Evolutionary conservation across 2,329 filamentous ascomycete species (phyloP).

Genomic region (Zymoseptoria pseudotritici): DNA sequence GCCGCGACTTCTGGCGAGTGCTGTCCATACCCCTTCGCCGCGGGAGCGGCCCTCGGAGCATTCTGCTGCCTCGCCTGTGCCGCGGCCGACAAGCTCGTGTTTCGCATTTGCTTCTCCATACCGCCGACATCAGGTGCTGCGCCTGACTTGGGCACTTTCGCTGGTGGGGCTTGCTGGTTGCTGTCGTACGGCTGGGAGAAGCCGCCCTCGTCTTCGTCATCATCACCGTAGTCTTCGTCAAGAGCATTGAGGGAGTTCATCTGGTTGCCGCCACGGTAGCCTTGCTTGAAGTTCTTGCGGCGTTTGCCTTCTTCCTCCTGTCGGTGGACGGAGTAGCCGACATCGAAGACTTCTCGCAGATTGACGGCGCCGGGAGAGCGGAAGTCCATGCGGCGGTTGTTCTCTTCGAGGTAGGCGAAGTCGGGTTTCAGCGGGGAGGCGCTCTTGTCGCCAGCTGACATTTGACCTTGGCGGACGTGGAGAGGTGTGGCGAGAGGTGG

Average conservation of each 20-base stretch:
- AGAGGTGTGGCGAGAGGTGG: slow-evolving; percentile 65
- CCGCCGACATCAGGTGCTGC: slow-evolving; percentile 53
- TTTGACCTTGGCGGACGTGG: slow-evolving; percentile 47
- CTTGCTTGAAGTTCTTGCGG: slow-evolving; percentile 72
- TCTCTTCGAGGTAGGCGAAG: slow-evolving; percentile 47
- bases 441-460: slow-evolving; percentile 19
- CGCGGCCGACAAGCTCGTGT: slow-evolving; percentile 66
- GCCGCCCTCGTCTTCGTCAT: slow-evolving; percentile 61
- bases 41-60: slow-evolving; percentile 43
- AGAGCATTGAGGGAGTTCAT: slow-evolving; percentile 60
- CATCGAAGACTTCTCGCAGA: slow-evolving; percentile 92
- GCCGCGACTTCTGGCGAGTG: slow-evolving; percentile 78
- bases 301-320: slow-evolving; percentile 95
- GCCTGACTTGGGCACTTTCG: slow-evolving; percentile 60
- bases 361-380: slow-evolving; percentile 92
- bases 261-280: slow-evolving; percentile 54
- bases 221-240: slow-evolving; percentile 56
- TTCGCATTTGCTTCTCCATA: slow-evolving; percentile 81
- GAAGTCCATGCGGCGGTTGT: slow-evolving; percentile 71
- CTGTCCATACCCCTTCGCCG: slow-evolving; percentile 69
- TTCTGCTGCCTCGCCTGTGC: slow-evolving; percentile 52
- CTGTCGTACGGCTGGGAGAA: slow-evolving; percentile 45
- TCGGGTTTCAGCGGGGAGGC: slow-evolving; percentile 41
- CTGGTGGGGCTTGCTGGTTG: slow-evolving; percentile 43
- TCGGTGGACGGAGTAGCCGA: slow-evolving; percentile 93